These are phyloP conservation scores for Margaritispora aquatica DNA, from an alignment of 495 filamentous ascomycete genomes.

Conservation along the genomic window DNA sequence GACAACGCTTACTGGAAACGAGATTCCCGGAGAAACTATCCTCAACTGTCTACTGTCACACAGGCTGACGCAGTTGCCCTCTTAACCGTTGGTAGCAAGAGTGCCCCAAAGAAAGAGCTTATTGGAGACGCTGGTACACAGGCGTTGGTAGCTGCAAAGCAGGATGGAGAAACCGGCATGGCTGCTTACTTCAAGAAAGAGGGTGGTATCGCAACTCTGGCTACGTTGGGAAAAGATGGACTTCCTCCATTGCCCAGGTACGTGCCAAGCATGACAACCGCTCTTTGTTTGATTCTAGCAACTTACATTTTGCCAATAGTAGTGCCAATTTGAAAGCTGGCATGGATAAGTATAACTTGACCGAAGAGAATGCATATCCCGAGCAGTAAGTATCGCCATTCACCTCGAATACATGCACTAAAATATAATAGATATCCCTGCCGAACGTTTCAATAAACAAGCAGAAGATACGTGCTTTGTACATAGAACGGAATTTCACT, in stretches of 20 bases:
- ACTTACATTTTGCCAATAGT: slow-evolving; percentile 20
- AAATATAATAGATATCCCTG: slow-evolving; percentile 39
- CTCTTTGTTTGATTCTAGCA: neutral
- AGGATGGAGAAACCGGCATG: slow-evolving; percentile 66
- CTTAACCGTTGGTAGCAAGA: slow-evolving; percentile 71
- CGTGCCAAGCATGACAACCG: neutral
- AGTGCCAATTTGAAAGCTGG: slow-evolving; percentile 42
- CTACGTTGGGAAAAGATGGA: slow-evolving; percentile 65
- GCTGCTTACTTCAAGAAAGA: slow-evolving; percentile 62
- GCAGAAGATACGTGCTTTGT: neutral
- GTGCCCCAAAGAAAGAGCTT: slow-evolving; percentile 76
- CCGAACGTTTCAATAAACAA: slow-evolving; percentile 38
- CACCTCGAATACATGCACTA: slow-evolving; percentile 9
- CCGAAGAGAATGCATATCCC: slow-evolving; percentile 49
- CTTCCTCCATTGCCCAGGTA: slow-evolving; percentile 70
- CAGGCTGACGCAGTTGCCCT: slow-evolving; percentile 84
- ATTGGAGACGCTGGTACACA: slow-evolving; percentile 79
- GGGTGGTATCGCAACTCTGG: slow-evolving; percentile 52
- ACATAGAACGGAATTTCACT: slow-evolving; percentile 4
- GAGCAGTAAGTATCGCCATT: slow-evolving; percentile 38
- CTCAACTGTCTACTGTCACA: slow-evolving; percentile 69
- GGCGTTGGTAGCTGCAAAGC: slow-evolving; percentile 72
- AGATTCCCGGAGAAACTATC: slow-evolving; percentile 79
- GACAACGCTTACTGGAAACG: slow-evolving; percentile 99
- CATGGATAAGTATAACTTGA: slow-evolving; percentile 44